Evolutionary conservation across 306 rosid genomes (phyloP), one percentile per base, ranked within the genome.

Genomic region (Lathyrus oleraceus): DNA sequence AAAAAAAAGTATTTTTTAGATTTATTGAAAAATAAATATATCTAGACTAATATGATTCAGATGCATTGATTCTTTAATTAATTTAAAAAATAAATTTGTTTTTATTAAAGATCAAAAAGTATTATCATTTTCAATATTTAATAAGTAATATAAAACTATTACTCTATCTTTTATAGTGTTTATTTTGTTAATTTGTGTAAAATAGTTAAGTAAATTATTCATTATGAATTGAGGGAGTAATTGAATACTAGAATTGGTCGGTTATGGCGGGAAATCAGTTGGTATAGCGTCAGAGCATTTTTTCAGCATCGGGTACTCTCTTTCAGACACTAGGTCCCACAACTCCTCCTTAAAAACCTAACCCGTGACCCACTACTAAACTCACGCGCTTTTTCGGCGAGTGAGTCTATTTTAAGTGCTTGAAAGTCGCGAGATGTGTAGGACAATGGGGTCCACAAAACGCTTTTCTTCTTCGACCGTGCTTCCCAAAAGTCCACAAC

Each of bases 201-300:
- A n/a, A n/a, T n/a, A n/a, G n/a, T n/a, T n/a, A n/a, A n/a, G n/a
- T n/a, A n/a, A n/a, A n/a, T n/a, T n/a, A n/a, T n/a, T n/a, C n/a
- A n/a, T n/a, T n/a, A n/a, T n/a, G n/a, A n/a, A n/a, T n/a, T n/a
- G n/a, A n/a, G n/a, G n/a, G n/a, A n/a, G n/a, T n/a, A n/a, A n/a
- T n/a, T 35, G 39, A 35, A 35, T 35, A 35, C 10, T 6, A 35
- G 2, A 0, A 8, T 17, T 56, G 15, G 53, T 67, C 17, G 14
- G 43, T 73, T 63, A 64, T 73, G 87, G 85, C 84, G 89, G 85
- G 89, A 78, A 82, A 69, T 19, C 3, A 39, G 52, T 67, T 67
- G 62, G 40, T 10, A 48, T 59, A 63, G 65, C 65, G 70, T 74
- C 63, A 74, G 74, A 40, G 70, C 72, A 64, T 70, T 81, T 75